Percentiles rank a stretch among this genome's conserved stretches.
Conservation (phyloP, 1,139 yeast species). For the Protomyces macrosporus region DNA sequence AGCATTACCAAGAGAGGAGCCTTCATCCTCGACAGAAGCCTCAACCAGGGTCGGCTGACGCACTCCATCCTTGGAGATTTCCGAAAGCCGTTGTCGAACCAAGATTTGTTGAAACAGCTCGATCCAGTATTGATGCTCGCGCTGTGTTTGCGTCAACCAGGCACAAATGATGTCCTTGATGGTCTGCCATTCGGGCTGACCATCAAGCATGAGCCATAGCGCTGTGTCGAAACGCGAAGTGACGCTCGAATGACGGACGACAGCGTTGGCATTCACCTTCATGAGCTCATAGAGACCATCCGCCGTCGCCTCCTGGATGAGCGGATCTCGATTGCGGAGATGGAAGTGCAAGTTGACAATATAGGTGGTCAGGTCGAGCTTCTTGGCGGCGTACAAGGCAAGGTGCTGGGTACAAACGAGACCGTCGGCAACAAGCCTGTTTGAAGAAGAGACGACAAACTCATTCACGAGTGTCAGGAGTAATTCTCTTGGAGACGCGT, state of each 20-base stretch:
- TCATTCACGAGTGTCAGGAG: slow-evolving; percentile 33
- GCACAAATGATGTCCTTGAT: slow-evolving; percentile 23
- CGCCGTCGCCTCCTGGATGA: slow-evolving; percentile 38
- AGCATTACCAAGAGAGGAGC: slow-evolving; percentile 43
- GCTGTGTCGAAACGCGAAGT: slow-evolving; percentile 35
- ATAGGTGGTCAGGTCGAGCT: slow-evolving; percentile 35
- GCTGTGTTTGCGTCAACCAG: slow-evolving; percentile 20
- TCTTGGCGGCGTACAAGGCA: slow-evolving; percentile 37
- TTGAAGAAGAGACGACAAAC: slow-evolving; percentile 34
- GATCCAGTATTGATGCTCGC: slow-evolving; percentile 38
- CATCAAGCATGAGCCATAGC: slow-evolving; percentile 42
- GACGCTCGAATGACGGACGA: slow-evolving; percentile 29
- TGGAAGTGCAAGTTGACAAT: slow-evolving; percentile 35
- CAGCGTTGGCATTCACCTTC: slow-evolving; percentile 37
- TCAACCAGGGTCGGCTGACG: slow-evolving; percentile 42
- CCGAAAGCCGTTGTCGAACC: slow-evolving; percentile 34
- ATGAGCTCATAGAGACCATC: slow-evolving; percentile 41
- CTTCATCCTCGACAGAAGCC: slow-evolving; percentile 40
- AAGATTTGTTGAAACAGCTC: slow-evolving; percentile 39
- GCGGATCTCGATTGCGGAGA: slow-evolving; percentile 37
- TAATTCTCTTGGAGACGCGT: slow-evolving; percentile 36
- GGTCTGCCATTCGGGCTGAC: slow-evolving; percentile 33
- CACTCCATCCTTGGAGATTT: slow-evolving; percentile 30
- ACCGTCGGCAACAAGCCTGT: slow-evolving; percentile 38
- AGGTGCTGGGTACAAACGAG: slow-evolving; percentile 37